Conservation (phyloP, 1,284 basidiomycete genomes). For the Melampsora larici-populina region DNA sequence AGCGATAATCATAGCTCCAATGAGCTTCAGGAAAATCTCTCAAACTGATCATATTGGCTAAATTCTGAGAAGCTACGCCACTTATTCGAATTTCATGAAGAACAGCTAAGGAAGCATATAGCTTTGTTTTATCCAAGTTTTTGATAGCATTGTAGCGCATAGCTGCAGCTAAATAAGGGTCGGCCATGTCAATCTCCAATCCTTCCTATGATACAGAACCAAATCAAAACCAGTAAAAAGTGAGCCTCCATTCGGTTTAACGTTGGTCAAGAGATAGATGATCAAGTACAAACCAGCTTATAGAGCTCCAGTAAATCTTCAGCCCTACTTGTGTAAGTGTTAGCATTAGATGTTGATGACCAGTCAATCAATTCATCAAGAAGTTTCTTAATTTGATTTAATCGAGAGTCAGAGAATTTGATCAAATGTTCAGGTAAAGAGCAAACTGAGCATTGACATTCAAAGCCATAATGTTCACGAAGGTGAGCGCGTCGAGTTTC, state of each 20-base stretch:
- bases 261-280: background rate
- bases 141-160: background rate
- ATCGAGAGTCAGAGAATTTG: background rate
- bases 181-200: background rate
- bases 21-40: background rate
- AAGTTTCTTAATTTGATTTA: background rate
- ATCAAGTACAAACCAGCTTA: background rate
- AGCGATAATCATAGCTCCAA: background rate
- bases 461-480: background rate
- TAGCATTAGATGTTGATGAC: background rate
- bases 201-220: background rate
- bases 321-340: background rate
- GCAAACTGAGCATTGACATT: too few species aligned
- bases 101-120: background rate
- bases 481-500: background rate
- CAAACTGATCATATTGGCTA: background rate
- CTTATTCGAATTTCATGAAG: background rate
- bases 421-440: background rate
- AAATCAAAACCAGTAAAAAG: background rate
- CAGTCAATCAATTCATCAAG: background rate
- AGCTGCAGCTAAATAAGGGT: background rate
- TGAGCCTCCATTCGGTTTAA: background rate
- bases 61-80: background rate
- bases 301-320: background rate
- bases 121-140: background rate